phyloP scores from a whole-genome alignment of 306 rosid species.

The Oxytropis ochrocephala region DNA sequence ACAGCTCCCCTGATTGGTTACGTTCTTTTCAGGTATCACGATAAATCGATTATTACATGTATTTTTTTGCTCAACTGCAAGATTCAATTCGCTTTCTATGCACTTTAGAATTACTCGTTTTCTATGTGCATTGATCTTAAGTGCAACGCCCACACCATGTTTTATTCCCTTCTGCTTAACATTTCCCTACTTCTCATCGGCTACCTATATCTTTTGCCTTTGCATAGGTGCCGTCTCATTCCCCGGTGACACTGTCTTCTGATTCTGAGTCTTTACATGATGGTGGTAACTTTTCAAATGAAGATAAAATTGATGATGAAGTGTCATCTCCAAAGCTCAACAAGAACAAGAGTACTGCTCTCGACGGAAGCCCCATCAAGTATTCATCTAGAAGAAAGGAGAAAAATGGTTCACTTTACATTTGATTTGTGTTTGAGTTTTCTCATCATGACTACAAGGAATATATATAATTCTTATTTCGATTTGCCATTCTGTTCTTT shows the following conservation, averaged over 20 bases:
- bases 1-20: constrained; percentile 88
- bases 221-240: constrained; percentile 49
- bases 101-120: background rate
- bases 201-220: background rate
- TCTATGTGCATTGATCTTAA: background rate
- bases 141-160: background rate
- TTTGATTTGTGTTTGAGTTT: constrained; percentile 4
- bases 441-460: constrained; percentile 1
- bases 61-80: background rate
- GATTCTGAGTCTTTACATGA: constrained; percentile 45
- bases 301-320: constrained; percentile 23
- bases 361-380: constrained; percentile 18
- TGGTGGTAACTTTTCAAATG: constrained; percentile 28
- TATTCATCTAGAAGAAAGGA: constrained; percentile 32
- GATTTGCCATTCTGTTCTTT: background rate
- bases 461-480: background rate
- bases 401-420: constrained; percentile 36
- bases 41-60: background rate
- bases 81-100: background rate
- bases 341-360: constrained; percentile 11
- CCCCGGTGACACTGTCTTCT: constrained; percentile 49
- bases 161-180: background rate
- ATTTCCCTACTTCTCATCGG: background rate
- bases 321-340: constrained; percentile 33
- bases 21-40: constrained; percentile 58